Percentiles rank a stretch among this genome's conserved stretches.
Evolutionary conservation across 805 yeast species (phyloP).

Genomic region (Yarrowia sp.): DNA sequence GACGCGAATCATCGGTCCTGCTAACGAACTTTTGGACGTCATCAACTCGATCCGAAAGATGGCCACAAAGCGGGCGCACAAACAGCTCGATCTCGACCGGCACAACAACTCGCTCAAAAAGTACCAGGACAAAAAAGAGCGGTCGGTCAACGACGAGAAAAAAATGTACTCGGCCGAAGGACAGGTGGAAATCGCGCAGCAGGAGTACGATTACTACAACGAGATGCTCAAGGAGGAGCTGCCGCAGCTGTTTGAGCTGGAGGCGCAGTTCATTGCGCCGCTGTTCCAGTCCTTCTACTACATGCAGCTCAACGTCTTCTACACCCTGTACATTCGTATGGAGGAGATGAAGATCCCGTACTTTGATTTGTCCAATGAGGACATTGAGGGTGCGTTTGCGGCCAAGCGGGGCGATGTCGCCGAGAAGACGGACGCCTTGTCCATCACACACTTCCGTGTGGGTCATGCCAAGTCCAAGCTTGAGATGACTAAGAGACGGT

Average conservation of each 20-base stretch:
- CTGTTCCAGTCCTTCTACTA: slow-evolving; percentile 90
- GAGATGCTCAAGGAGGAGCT: slow-evolving; percentile 89
- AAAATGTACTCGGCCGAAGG: slow-evolving; percentile 84
- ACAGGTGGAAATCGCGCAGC: slow-evolving; percentile 84
- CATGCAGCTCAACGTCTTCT: slow-evolving; percentile 97
- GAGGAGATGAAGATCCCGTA: slow-evolving; percentile 97
- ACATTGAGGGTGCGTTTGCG: slow-evolving; percentile 74
- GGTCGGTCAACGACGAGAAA: slow-evolving; percentile 87
- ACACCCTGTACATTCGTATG: slow-evolving; percentile 85
- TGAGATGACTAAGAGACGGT: slow-evolving; percentile 77
- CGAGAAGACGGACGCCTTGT: slow-evolving; percentile 82
- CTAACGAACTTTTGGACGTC: slow-evolving; percentile 81
- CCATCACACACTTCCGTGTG: slow-evolving; percentile 84
- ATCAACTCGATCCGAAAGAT: slow-evolving; percentile 83
- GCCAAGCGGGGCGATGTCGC: slow-evolving; percentile 87
- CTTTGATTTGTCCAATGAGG: slow-evolving; percentile 70
- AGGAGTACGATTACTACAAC: slow-evolving; percentile 93
- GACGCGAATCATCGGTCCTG: slow-evolving; percentile 83
- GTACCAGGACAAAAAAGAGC: slow-evolving; percentile 77
- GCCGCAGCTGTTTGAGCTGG: slow-evolving; percentile 82
- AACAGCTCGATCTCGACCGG: slow-evolving; percentile 90
- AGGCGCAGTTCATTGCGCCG: slow-evolving; percentile 90
- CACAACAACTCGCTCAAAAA: slow-evolving; percentile 67
- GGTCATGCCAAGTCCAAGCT: slow-evolving; percentile 84
- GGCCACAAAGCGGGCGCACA: slow-evolving; percentile 94